Evolutionary conservation across 1,284 basidiomycete genomes (phyloP).

Genomic region (Anthracocystis panici-leucophaei): DNA sequence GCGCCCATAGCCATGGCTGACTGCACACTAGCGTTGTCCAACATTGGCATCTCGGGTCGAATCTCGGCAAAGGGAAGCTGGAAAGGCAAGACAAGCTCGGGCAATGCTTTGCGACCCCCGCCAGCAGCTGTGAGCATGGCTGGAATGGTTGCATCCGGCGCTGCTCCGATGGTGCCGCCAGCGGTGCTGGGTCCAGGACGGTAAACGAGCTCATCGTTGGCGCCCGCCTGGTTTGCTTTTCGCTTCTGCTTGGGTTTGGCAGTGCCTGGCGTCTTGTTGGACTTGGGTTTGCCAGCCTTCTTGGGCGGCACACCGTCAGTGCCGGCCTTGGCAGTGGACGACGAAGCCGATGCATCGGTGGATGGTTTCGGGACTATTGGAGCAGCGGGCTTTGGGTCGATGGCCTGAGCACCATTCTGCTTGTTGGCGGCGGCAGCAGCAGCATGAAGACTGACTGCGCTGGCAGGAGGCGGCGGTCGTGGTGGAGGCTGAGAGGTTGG

Average conservation of each 20-base stretch:
- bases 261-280: constrained; percentile 21
- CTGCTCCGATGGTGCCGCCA: constrained; percentile 58
- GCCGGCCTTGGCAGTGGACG: constrained; percentile 5
- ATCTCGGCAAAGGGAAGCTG: constrained; percentile 36
- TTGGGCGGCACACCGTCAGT: constrained; percentile 15
- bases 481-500: constrained; percentile 4
- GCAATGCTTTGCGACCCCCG: constrained; percentile 53
- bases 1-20: constrained; percentile 52
- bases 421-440: constrained; percentile 23
- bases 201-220: constrained; percentile 34
- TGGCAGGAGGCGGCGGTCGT: constrained; percentile 31
- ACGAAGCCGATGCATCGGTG: not conserved
- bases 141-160: constrained; percentile 34
- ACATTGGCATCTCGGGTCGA: constrained; percentile 42
- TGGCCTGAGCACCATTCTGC: constrained; percentile 10
- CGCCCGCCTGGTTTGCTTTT: constrained; percentile 22
- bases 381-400: constrained; percentile 5
- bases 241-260: constrained; percentile 56
- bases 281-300: constrained; percentile 27
- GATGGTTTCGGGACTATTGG: constrained; percentile 10
- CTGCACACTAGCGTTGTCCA: constrained; percentile 51
- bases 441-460: constrained; percentile 41
- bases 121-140: constrained; percentile 56
- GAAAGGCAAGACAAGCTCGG: constrained; percentile 60
- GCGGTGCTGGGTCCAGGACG: constrained; percentile 45